Evolutionary conservation across 2,329 filamentous ascomycete species (phyloP), one percentile per base, ranked within the genome.

Genomic region (Ceratocystis colombiana): DNA sequence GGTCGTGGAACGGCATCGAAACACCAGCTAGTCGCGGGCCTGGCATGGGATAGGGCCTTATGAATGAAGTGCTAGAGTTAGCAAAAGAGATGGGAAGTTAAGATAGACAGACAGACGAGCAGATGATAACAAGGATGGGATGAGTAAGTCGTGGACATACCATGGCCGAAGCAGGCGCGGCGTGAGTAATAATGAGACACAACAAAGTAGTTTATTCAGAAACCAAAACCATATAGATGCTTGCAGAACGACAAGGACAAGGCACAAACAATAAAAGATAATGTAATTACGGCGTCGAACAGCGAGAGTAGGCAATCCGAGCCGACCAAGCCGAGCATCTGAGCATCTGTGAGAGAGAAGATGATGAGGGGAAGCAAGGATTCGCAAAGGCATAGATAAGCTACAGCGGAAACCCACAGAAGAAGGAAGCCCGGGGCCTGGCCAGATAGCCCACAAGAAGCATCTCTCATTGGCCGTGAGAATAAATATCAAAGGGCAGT

Each of bases 141-240:
- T 50, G 22, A 15, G 50, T 20, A 15, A 57, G 25, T 15, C 17
- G 12, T 17, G 17, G 25, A 57, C 53, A 7, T 17, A 57, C 53
- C 53, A 57, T 57, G 53, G 53, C 25, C 53, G 53, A 57, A 28
- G 28, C 53, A 33, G 53, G 53, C 53, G 30, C 25, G 15, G 28
- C 53, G 28, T 57, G 28, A 22, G 53, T 57, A 57, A 57, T 22
- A 57, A 57, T 57, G 53, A 28, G 30, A 30, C 25, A 57, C 28
- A 57, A n/a, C 53, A 22, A 30, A 57, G 17, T 17, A 17, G 53
- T 57, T 22, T 57, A 57, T n/a, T 30, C 53, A 28, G 17, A 33
- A 15, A 57, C 12, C 53, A 30, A 57, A 57, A 15, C 7, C 53
- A 57, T 57, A 53, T 57, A 33, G 22, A 57, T 17, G 25, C 28